Conservation (phyloP, 306 rosid genomes). For the Pterocarpus macrocarpus region DNA sequence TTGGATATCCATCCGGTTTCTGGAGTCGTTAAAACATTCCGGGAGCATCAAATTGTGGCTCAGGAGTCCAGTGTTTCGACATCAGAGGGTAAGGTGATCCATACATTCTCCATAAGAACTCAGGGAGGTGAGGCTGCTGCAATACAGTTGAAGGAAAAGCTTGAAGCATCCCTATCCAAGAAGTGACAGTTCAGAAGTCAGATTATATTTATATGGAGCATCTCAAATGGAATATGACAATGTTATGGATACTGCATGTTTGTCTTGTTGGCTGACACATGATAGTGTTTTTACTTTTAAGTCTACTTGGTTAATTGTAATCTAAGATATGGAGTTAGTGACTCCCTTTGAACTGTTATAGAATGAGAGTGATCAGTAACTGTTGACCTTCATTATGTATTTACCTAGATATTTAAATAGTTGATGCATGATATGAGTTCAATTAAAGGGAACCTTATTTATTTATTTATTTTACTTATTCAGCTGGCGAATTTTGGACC, state of each 20-base stretch:
- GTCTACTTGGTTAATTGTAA: constrained; percentile 12
- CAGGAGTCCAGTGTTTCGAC: constrained; percentile 68
- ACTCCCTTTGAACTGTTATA: constrained; percentile 6
- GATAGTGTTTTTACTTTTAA: neutral
- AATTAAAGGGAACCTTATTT: constrained; percentile 10
- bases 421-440: constrained; percentile 19
- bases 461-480: neutral
- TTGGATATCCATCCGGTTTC: constrained; percentile 87
- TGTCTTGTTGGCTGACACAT: constrained; percentile 28
- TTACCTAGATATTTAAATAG: neutral
- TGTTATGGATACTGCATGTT: constrained; percentile 15
- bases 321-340: constrained; percentile 29
- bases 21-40: constrained; percentile 61
- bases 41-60: constrained; percentile 76
- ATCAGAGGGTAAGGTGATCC: constrained; percentile 62
- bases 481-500: neutral
- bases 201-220: constrained; percentile 36
- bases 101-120: constrained; percentile 77
- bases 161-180: constrained; percentile 70
- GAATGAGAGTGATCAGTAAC: constrained; percentile 20
- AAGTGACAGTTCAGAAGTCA: constrained; percentile 36
- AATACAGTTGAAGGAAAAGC: constrained; percentile 77
- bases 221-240: constrained; percentile 32
- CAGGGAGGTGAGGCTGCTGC: constrained; percentile 77
- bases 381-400: constrained; percentile 31